Evolutionary conservation across 2,329 filamentous ascomycete species (phyloP), one percentile per base, ranked within the genome.

Genomic region (Thelonectria discophora): DNA sequence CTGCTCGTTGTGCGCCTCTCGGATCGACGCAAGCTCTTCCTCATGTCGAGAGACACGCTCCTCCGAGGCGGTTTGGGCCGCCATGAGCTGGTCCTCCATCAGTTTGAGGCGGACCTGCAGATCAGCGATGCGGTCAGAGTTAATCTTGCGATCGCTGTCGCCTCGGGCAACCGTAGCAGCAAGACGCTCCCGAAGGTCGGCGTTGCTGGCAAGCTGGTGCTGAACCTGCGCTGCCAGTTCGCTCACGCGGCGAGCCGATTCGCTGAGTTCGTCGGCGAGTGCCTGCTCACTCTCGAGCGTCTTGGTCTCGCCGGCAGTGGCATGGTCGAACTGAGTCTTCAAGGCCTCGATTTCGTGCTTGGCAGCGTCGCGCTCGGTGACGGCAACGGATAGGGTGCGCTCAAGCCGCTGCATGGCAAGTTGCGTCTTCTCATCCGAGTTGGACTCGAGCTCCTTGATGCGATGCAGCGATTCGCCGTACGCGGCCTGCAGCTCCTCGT

Each of bases 11-110:
- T 95, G 89, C 61, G 87, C 90, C 58, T 96, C 92, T 67, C 90
- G 89, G 56, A 98, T 80, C 20, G 85, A 81, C 17, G 86, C 81
- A 39, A 97, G 85, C 77, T 97, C 93, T 39, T 95, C 92, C 75
- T 98, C 95, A 73, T 97, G 93, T 50, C 88, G 89, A 45, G 86
- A 81, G 59, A 98, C 87, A 40, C 89, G 89, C 50, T 94, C 93
- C 75, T 99, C 95, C 0, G 93, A 94, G 18, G 90, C 86, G 58
- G 92, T 89, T 76, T 98, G 94, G 2, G 94, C 93, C 18, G 87
- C 80, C 55, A 96, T 84, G 20, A 99, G 86, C 69, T 90, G 87
- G 63, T 98, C 94, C 75, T 98, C 95, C 52, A 97, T 87, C 15
- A 81, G 79, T 70, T 91, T 92, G 58, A 99, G 88, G 60, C 89